Evolutionary conservation across 495 filamentous ascomycete species (phyloP), one percentile per base, ranked within the genome.

Genomic region (Lophiostoma macrostomum): DNA sequence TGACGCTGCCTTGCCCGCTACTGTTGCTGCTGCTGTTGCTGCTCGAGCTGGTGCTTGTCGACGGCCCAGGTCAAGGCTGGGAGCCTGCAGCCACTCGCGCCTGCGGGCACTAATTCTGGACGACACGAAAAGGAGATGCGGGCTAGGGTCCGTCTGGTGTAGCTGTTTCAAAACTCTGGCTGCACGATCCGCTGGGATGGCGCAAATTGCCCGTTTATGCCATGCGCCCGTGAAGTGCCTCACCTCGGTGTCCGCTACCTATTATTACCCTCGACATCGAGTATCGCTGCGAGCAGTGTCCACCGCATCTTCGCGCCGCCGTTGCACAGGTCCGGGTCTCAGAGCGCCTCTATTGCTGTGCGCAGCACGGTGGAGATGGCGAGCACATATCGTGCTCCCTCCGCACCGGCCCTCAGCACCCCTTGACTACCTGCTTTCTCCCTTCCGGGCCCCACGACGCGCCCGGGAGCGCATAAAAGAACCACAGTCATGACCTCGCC

Each of bases 161-260:
- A 18, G 46, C 48, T 53, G 53, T 56, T 47, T 56, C 44, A 47
- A 42, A 36, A 19, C n/a, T n/a, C 27, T 11, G 13, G 39, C 38
- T 36, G 45, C 50, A 38, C 42, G 23, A 40, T 32, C 24, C 36
- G 39, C 47, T 16, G n/a, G 42, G 51, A 47, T 54, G 30, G 44
- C 44, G 43, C 53, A 56, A 42, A 56, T 56, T 56, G 53, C 38
- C 39, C 38, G 12, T 56, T 56, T 56, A 56, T 56, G 53, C 50
- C 39, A 54, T 54, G 50, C 50, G 29, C 19, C 49, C 35, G 37
- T 28, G 24, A 19, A 24, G 29, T 50, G 46, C 32, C 25, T 11
- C 30, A 20, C 19, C 18, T 6, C 14, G 38, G 19, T 22, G 20
- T 14, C 5, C 13, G 13, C n/a, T 37, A 37, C 5, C 5, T 37